Conservation (phyloP, 2,329 filamentous ascomycete genomes). For the Pseudomassariella vexata region DNA sequence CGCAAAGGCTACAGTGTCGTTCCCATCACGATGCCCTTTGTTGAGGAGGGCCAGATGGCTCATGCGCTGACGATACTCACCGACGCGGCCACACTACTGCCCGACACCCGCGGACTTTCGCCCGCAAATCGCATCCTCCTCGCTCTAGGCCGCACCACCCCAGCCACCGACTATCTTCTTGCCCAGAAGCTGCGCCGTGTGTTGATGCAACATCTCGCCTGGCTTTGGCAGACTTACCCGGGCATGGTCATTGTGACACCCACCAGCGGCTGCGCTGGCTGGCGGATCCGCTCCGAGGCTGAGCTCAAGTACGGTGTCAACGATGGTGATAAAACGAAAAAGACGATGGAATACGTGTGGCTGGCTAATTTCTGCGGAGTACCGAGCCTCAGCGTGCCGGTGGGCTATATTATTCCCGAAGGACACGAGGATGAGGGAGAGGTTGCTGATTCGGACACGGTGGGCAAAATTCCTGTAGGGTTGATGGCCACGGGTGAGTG, state of each 20-base stretch:
- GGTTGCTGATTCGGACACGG: slow-evolving; percentile 24
- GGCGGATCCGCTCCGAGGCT: slow-evolving; percentile 29
- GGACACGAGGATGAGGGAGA: slow-evolving; percentile 21
- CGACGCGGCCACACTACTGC: slow-evolving; percentile 46
- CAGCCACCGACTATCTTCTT: slow-evolving; percentile 60
- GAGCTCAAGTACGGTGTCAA: slow-evolving; percentile 36
- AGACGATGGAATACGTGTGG: slow-evolving; percentile 45
- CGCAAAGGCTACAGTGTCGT: slow-evolving; percentile 47
- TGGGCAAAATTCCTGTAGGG: slow-evolving; percentile 42
- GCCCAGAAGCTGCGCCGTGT: slow-evolving; percentile 65
- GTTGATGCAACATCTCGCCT: slow-evolving; percentile 65
- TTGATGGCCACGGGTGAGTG: slow-evolving; percentile 52
- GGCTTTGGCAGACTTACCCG: slow-evolving; percentile 59
- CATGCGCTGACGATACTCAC: slow-evolving; percentile 70
- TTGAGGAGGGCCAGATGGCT: slow-evolving; percentile 61
- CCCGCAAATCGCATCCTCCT: slow-evolving; percentile 62
- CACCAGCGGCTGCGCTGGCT: slow-evolving; percentile 48
- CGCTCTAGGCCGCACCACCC: slow-evolving; percentile 55
- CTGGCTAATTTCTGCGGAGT: slow-evolving; percentile 45
- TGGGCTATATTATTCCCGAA: slow-evolving; percentile 36
- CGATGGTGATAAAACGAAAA: slow-evolving; percentile 39
- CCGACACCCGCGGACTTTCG: slow-evolving; percentile 44
- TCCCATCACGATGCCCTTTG: slow-evolving; percentile 51
- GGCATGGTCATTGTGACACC: slow-evolving; percentile 68
- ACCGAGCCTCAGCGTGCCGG: slow-evolving; percentile 38